Evolutionary conservation across 371 early-diverging fungal species (phyloP), one percentile per base, ranked within the genome.

Genomic region (Thermomucor indicae-seudaticae): DNA sequence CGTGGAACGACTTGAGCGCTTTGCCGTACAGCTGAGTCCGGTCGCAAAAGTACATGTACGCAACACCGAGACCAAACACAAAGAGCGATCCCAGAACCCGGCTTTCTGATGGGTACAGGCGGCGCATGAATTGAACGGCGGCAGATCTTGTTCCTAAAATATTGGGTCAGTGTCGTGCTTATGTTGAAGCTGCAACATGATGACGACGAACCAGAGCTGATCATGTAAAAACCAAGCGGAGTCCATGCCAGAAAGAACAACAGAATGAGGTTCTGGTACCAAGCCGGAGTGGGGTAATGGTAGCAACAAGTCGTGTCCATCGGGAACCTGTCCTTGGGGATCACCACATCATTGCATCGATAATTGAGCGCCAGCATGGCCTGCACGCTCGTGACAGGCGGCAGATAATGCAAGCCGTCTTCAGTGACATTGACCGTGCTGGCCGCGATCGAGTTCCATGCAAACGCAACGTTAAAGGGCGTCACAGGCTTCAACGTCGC

Each of bases 1-100:
- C 37, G 20, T 70, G 59, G 53, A 71, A 85, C 14, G 60, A 56
- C 58, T 89, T 91, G 54, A 77, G 78, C 46, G 74, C 75, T 51
- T 88, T 88, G 49, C 61, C 81, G 53, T 88, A 80, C 19, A 88
- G 56, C 19, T 79, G 72, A 1, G 87, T 83, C 14, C 89, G 84
- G 22, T 89, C 88, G 17, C 75, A 68, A 17, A 77, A 67, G 43
- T 78, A 82, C 79, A 82, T 80, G 51, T 77, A 72, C 16, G 80
- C 53, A 2, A 82, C 65, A 10, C 78, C 58, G 6, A 66, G 57
- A 4, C 71, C 78, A 41, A 84, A 66, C 23, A 20, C 24, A 14
- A 46, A 10, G 47, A 27, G 22, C 28, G 23, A 19, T 10, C 30
- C 6, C 19, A 32, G 23, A 11, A 30, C 22, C 20, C 31, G 24